Conservation (phyloP, 2,329 filamentous ascomycete genomes). For the Exophiala spinifera region DNA sequence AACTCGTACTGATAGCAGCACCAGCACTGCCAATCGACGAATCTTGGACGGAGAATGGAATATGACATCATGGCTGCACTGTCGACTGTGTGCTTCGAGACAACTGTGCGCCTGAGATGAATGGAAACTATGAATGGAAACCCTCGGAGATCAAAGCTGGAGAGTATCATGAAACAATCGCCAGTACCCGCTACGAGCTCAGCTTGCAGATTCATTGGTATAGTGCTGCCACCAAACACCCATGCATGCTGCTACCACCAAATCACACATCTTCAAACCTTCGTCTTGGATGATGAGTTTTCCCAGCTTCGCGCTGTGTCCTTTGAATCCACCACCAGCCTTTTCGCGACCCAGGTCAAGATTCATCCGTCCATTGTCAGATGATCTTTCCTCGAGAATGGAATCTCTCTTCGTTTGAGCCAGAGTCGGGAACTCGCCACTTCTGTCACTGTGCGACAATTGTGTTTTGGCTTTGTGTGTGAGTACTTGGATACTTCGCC, state of each 20-base stretch:
- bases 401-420: neutral
- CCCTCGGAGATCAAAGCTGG: too few relatives aligned
- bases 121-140: too few relatives aligned
- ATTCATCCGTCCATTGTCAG: slow-evolving; percentile 52
- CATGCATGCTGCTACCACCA: slow-evolving; percentile 87
- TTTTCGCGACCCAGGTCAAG: slow-evolving; percentile 75
- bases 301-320: slow-evolving; percentile 85
- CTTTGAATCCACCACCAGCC: slow-evolving; percentile 80
- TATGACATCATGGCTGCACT: too few relatives aligned
- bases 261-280: slow-evolving; percentile 91
- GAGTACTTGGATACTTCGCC: slow-evolving; percentile 26
- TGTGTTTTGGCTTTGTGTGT: slow-evolving; percentile 21
- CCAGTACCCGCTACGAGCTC: too few relatives aligned
- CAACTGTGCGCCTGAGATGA: too few relatives aligned
- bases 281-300: slow-evolving; percentile 89
- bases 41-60: too few relatives aligned
- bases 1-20: too few relatives aligned
- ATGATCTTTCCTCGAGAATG: neutral
- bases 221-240: slow-evolving; percentile 92
- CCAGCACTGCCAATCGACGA: too few relatives aligned
- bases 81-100: too few relatives aligned
- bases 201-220: slow-evolving; percentile 49
- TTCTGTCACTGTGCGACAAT: slow-evolving; percentile 11
- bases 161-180: neutral
- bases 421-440: neutral